Evolutionary conservation across 2,329 filamentous ascomycete genomes (phyloP).

Genomic region (Scytalidium lignicola): DNA sequence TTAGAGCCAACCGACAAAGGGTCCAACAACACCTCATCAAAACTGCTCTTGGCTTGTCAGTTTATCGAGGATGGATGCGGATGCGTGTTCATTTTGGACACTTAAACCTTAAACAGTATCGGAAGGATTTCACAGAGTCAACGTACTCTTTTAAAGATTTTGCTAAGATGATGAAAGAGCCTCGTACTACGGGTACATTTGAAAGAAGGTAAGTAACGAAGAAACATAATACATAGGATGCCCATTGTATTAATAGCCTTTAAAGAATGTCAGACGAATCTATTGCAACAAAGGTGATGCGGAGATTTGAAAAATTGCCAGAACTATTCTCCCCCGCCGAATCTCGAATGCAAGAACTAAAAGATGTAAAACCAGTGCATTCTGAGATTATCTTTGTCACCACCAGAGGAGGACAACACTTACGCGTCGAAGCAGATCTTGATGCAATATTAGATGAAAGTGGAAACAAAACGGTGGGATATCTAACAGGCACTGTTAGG

Average conservation of each 20-base stretch:
- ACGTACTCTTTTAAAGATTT: slow-evolving; percentile 18
- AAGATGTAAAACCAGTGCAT: slow-evolving; percentile 16
- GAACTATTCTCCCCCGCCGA: slow-evolving; percentile 14
- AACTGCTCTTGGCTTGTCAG: slow-evolving; percentile 14
- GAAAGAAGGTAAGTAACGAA: slow-evolving; percentile 23
- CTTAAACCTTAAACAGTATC: slow-evolving; percentile 16
- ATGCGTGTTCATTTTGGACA: slow-evolving; percentile 28
- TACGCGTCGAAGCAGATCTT: slow-evolving; percentile 24
- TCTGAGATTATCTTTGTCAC: slow-evolving; percentile 19
- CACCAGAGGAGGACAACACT: slow-evolving; percentile 9
- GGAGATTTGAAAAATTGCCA: slow-evolving; percentile 10
- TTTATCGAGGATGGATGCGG: slow-evolving; percentile 21
- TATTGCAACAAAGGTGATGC: slow-evolving; percentile 10
- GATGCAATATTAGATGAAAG: slow-evolving; percentile 13
- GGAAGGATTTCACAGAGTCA: slow-evolving; percentile 10
- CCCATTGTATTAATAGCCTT: not conserved
- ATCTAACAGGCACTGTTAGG: slow-evolving; percentile 19
- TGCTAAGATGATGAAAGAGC: slow-evolving; percentile 18
- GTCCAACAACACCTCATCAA: slow-evolving; percentile 16
- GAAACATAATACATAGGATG: no score
- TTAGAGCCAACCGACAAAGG: slow-evolving; percentile 7
- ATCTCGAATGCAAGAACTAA: slow-evolving; percentile 1
- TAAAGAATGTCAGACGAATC: slow-evolving; percentile 2
- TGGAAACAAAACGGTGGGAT: slow-evolving; percentile 5
- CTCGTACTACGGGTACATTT: slow-evolving; percentile 17